A percentile compares a stretch with the other conserved stretches of the same genome.
These are phyloP conservation scores for Phaeophleospora eucalypticola DNA, from an alignment of 2,329 filamentous ascomycete species.

Conservation along the genomic window DNA sequence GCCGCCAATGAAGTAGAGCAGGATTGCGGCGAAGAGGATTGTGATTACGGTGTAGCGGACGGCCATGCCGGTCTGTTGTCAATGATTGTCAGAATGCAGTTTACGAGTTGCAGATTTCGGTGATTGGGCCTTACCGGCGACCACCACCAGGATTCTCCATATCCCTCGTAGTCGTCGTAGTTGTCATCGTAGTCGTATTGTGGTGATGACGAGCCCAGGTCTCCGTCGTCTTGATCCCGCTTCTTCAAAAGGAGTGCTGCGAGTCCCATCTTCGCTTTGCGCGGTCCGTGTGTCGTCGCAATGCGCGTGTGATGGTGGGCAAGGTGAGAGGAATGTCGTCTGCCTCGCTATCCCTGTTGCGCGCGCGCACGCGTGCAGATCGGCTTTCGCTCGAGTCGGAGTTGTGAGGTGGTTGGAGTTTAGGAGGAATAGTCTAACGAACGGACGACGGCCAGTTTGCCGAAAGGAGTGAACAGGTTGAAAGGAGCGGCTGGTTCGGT, in stretches of 20 bases:
- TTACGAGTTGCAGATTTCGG: neutral
- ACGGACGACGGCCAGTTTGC: too few relatives aligned
- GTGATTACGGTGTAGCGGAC: conserved; percentile 70
- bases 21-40: conserved; percentile 55
- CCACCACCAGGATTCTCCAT: conserved; percentile 25
- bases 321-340: too few relatives aligned
- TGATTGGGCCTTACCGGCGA: conserved; percentile 18
- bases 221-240: neutral
- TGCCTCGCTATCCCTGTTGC: too few relatives aligned
- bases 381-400: too few relatives aligned
- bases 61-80: conserved; percentile 41
- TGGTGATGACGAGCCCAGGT: neutral
- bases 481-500: too few relatives aligned
- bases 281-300: neutral
- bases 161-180: conserved; percentile 7
- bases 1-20: conserved; percentile 62
- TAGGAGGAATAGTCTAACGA: too few relatives aligned
- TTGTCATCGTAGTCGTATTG: conserved; percentile 1
- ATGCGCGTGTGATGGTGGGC: neutral
- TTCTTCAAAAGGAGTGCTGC: neutral
- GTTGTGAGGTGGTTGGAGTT: too few relatives aligned
- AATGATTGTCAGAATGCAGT: conserved; percentile 2
- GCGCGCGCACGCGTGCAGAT: too few relatives aligned
- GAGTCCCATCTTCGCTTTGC: neutral
- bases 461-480: too few relatives aligned